A percentile compares a stretch with the other conserved stretches of the same genome.
These are phyloP conservation scores for Suillus ampliporus DNA, from an alignment of 768 basidiomycete genomes.

Conservation along the genomic window DNA sequence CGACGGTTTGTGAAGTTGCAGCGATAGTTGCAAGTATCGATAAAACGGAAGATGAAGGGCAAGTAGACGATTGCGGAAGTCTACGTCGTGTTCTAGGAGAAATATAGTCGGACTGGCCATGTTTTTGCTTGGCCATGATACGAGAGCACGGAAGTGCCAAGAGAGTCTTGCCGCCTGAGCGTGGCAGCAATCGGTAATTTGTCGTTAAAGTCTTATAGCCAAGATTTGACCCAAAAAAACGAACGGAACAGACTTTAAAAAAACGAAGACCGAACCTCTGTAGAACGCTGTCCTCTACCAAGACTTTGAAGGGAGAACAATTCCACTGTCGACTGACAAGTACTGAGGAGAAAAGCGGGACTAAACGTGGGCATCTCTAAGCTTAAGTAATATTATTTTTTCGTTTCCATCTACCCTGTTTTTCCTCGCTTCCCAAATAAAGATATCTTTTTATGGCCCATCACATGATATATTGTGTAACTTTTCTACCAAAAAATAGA, in stretches of 20 bases:
- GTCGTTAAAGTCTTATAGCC: conserved; percentile 7
- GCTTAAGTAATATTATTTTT: conserved; percentile 31
- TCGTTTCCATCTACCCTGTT: neutral
- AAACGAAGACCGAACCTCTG: neutral
- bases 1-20: conserved; percentile 48
- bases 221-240: conserved; percentile 25
- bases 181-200: conserved; percentile 28
- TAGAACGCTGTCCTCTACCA: neutral
- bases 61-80: neutral
- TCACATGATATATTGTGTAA: neutral
- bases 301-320: neutral
- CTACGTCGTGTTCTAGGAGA: conserved; percentile 9
- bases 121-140: conserved; percentile 61
- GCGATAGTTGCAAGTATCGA: conserved; percentile 63
- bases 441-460: neutral
- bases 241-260: conserved; percentile 12
- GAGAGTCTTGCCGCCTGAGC: conserved; percentile 39
- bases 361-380: conserved; percentile 19
- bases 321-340: conserved; percentile 6
- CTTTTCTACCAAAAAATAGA: conserved; percentile 1
- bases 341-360: conserved; percentile 12
- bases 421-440: neutral
- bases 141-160: conserved; percentile 44
- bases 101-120: conserved; percentile 36
- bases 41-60: conserved; percentile 58